Evolutionary conservation across 2,329 filamentous ascomycete genomes (phyloP), one percentile per base, ranked within the genome.

Genomic region (Elsinoe fawcettii): DNA sequence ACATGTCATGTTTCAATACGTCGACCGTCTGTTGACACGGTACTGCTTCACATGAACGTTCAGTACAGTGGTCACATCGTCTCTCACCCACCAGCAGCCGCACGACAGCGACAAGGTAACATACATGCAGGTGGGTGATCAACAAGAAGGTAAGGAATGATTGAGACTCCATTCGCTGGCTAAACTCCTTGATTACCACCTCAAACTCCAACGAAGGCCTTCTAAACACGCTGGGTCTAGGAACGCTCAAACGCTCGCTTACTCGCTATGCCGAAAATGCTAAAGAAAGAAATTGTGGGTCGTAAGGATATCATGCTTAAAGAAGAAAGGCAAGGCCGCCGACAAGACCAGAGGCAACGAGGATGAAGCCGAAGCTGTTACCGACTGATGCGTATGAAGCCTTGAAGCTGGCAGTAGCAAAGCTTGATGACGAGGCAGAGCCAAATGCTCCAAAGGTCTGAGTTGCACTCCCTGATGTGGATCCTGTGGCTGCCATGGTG

Each of bases 261-360:
- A 41, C 54, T 56, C 54, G 54, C 54, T 56, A 56, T 56, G 54
- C 54, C 22, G 18, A 36, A 32, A 8, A 55, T 36, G 53, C 53
- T 43, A 16, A 18, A 44, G 25, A 44, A 18, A 25, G 16, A 23
- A 32, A 37, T 9, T n/a, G 43, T 51, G 51, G 20, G 23, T 55
- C 37, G 25, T 51, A 39, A 53, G 16, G 37, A 22, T 44, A n/a
- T 49, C 18, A 11, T 18, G n/a, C 58, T 61, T 63, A 71, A 46
- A 71, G 62, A 30, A 71, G 53, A 7, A 71, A 58, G 36, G 80
- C 76, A 64, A 85, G 83, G 14, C 81, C 83, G 41, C 78, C 77
- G 61, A 83, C 75, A 56, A 85, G 71, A 30, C 77, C 77, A 54
- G 75, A 76, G 41, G 80, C 71, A 5, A 86, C 67, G 11, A 80